Evolutionary conservation across 352 stramenopile genomes (phyloP).

Genomic region (Lagenidium giganteum): DNA sequence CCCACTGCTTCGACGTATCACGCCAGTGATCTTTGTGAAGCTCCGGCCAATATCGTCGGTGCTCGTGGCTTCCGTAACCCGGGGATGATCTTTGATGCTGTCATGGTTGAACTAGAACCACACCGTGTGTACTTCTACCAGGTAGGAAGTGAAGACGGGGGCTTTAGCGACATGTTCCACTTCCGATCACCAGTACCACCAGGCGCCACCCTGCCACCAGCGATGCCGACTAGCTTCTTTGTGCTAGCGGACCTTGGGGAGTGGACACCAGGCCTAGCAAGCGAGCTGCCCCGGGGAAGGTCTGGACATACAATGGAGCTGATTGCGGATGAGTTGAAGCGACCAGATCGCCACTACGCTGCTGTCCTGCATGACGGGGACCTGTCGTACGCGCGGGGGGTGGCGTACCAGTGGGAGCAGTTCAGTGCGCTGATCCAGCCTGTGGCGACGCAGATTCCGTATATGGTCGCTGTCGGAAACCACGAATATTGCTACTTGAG

Average conservation of each 20-base stretch:
- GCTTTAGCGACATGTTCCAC: too few species aligned
- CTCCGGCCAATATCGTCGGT: too few species aligned
- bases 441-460: constrained; percentile 45
- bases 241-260: constrained; percentile 68
- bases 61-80: too few species aligned
- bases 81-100: too few species aligned
- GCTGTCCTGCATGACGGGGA: constrained; percentile 73
- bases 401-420: constrained; percentile 67
- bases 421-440: constrained; percentile 63
- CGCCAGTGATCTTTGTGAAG: too few species aligned
- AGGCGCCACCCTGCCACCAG: neutral
- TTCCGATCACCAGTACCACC: too few species aligned
- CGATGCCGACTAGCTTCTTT: constrained; percentile 36
- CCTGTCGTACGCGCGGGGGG: constrained; percentile 51
- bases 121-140: too few species aligned
- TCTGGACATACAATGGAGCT: constrained; percentile 26
- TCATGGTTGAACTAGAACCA: too few species aligned
- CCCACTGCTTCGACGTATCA: too few species aligned
- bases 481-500: constrained; percentile 16
- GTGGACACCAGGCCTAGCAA: constrained; percentile 13
- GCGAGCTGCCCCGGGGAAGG: constrained; percentile 4
- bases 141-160: too few species aligned
- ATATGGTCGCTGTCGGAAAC: constrained; percentile 50
- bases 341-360: constrained; percentile 20
- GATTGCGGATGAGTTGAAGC: constrained; percentile 20